Percentiles rank a stretch among this genome's conserved stretches.
These are phyloP conservation scores for Psilocybe mexicana DNA, from an alignment of 1,284 basidiomycete species.

Conservation along the genomic window DNA sequence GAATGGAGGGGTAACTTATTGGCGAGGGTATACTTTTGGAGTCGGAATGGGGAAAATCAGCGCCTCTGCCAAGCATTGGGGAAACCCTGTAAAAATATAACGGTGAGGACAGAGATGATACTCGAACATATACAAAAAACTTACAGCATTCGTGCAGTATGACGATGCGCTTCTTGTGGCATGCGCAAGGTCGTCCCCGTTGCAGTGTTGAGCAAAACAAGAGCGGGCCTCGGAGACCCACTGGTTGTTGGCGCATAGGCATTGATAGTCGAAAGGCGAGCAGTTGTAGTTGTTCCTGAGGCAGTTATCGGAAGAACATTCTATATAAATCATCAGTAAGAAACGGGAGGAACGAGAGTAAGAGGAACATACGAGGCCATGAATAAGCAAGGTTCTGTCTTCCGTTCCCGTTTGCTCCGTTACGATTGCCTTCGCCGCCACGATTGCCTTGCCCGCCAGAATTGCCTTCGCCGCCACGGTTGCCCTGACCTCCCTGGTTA, in stretches of 20 bases:
- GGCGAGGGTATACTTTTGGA: not conserved
- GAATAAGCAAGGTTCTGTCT: not conserved
- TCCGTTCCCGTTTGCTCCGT: not conserved
- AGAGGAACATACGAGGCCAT: slow-evolving; percentile 6
- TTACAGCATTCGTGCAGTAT: not conserved
- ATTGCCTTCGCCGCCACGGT: not conserved
- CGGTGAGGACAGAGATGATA: too few species aligned
- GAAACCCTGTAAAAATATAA: not conserved
- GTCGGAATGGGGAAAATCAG: too few species aligned
- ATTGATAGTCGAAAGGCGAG: slow-evolving; percentile 1
- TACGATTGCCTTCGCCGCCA: not conserved
- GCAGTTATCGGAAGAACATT: slow-evolving; percentile 7
- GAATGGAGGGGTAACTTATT: not conserved
- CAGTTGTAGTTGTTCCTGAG: slow-evolving; percentile 1
- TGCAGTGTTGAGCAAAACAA: slow-evolving; percentile 8
- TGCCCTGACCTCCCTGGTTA: too few species aligned
- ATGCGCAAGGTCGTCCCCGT: slow-evolving; percentile 1
- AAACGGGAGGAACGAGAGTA: not conserved
- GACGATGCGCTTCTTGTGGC: not conserved
- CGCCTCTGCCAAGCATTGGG: not conserved
- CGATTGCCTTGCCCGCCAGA: not conserved
- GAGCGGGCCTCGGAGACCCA: not conserved
- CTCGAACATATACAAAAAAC: not conserved
- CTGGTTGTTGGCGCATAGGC: slow-evolving; percentile 6
- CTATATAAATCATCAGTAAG: not conserved